Percentiles rank a stretch among this genome's conserved stretches.
Conservation (phyloP, 2,329 filamentous ascomycete species). For the Aspergillus udagawae region DNA sequence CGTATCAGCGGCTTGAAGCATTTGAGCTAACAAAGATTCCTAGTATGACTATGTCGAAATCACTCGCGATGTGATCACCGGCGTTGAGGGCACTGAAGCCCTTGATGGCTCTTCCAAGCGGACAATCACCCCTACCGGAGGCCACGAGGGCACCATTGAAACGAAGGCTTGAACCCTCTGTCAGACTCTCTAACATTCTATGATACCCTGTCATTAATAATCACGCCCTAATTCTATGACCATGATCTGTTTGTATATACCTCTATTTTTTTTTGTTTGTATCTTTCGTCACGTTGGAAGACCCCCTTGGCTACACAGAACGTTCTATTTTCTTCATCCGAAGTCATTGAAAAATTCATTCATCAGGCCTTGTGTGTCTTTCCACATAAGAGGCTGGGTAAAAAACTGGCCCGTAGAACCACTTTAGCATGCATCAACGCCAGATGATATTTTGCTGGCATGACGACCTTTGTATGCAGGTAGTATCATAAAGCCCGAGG, state of each 20-base stretch:
- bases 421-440: neutral
- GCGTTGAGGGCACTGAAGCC: constrained; percentile 21
- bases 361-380: neutral
- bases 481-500: neutral
- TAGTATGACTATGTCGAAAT: constrained; percentile 87
- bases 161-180: constrained; percentile 10
- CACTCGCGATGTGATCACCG: constrained; percentile 62
- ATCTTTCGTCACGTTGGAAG: neutral
- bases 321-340: neutral
- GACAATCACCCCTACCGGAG: constrained; percentile 5
- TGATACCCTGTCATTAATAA: neutral
- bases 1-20: neutral
- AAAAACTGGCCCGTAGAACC: neutral
- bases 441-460: neutral
- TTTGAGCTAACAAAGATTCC: constrained; percentile 5
- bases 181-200: neutral
- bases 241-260: neutral
- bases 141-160: constrained; percentile 2
- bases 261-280: neutral
- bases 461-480: neutral
- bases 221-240: neutral
- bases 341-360: neutral
- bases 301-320: neutral
- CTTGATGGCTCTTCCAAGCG: constrained; percentile 9
- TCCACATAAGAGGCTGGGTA: neutral